Percentiles rank a stretch among this genome's conserved stretches.
phyloP scores from a whole-genome alignment of 106 monocot genomes.

The Phalaenopsis aphrodite region DNA sequence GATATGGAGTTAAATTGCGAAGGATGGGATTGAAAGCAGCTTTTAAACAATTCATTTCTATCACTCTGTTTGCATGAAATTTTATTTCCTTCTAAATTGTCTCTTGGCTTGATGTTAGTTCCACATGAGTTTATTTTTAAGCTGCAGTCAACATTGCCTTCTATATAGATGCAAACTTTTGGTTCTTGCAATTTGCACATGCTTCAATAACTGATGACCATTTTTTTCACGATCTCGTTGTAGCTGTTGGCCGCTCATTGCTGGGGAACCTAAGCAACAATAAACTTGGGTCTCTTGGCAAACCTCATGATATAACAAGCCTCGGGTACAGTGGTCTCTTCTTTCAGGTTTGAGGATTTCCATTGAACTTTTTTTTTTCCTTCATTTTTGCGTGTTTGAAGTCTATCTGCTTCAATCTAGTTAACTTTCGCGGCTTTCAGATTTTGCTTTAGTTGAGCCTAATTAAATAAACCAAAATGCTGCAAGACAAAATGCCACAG shows the following conservation, averaged over 20 bases:
- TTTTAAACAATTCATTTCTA: neutral
- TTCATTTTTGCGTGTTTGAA: neutral
- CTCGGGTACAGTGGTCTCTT: conserved; percentile 17
- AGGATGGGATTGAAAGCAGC: neutral
- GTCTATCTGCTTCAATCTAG: neutral
- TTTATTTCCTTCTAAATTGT: neutral
- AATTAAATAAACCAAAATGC: neutral
- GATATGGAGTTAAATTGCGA: neutral
- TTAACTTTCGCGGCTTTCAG: no score
- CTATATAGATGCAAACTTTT: neutral
- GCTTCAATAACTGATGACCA: neutral
- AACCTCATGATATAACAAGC: conserved; percentile 10
- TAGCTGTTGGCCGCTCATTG: conserved; percentile 30
- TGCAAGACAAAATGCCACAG: no score
- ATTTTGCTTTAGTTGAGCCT: neutral
- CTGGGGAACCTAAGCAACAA: conserved; percentile 32
- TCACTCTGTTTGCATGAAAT: neutral
- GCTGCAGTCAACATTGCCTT: neutral
- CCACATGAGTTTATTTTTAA: neutral
- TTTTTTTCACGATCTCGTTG: neutral
- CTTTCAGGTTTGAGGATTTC: conserved; percentile 32
- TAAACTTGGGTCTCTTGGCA: conserved; percentile 15
- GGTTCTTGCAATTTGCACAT: neutral
- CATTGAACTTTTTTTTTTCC: neutral
- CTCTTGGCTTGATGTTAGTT: neutral